Evolutionary conservation across 352 stramenopile species (phyloP).

Genomic region (Globisporangium alternatum): DNA sequence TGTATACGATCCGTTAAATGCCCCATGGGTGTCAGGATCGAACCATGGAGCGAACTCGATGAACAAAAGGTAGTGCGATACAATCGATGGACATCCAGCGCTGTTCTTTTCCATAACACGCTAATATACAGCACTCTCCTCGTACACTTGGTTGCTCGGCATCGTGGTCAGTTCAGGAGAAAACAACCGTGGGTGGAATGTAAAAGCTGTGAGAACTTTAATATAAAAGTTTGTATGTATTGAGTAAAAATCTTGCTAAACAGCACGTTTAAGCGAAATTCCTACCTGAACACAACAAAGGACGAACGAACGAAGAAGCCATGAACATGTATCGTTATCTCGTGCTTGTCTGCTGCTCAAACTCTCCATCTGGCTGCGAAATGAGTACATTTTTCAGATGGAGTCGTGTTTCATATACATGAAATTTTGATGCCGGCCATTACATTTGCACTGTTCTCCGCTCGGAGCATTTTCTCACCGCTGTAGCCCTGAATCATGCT

Average conservation of each 20-base stretch:
- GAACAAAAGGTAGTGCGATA: background rate
- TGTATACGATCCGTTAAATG: background rate
- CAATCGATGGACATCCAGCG: background rate
- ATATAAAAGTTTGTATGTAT: constrained; percentile 4
- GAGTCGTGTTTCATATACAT: background rate
- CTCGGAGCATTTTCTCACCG: background rate
- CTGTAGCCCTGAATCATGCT: background rate
- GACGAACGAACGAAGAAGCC: background rate
- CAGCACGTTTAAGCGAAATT: constrained; percentile 9
- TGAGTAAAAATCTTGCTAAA: background rate
- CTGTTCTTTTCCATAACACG: background rate
- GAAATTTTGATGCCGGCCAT: constrained; percentile 3
- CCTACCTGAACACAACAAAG: background rate
- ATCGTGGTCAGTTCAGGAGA: background rate
- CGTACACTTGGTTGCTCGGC: background rate
- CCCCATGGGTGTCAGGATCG: background rate
- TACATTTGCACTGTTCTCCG: background rate
- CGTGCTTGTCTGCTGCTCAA: constrained; percentile 4
- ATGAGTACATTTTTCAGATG: background rate
- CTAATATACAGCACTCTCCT: constrained; percentile 13
- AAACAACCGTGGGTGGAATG: background rate
- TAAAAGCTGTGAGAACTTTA: constrained; percentile 10
- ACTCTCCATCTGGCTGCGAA: constrained; percentile 8
- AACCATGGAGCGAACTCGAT: background rate
- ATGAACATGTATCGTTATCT: background rate